Conservation (phyloP, 2,329 filamentous ascomycete species). For the Clonostachys chloroleuca region DNA sequence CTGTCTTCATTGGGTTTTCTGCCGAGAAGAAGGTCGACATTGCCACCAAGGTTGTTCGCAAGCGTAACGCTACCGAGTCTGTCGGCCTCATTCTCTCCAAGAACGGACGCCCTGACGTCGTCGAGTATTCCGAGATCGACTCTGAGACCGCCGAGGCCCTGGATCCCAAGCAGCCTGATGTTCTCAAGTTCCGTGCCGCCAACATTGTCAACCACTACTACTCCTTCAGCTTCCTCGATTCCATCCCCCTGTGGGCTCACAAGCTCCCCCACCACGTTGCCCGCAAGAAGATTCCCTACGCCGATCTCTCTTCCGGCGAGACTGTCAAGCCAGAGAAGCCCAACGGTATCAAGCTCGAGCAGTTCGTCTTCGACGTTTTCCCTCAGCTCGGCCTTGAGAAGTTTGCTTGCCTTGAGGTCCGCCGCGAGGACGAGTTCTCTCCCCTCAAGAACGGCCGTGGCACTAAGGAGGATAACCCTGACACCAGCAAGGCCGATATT, state of each 20-base stretch:
- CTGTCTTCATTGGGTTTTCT: conserved; percentile 90
- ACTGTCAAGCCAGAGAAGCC: conserved; percentile 87
- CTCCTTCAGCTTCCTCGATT: conserved; percentile 87
- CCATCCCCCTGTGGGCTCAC: conserved; percentile 80
- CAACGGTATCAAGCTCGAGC: conserved; percentile 98
- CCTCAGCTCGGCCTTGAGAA: conserved; percentile 79
- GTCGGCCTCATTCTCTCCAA: conserved; percentile 92
- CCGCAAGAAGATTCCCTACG: conserved; percentile 94
- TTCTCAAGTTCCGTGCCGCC: conserved; percentile 93
- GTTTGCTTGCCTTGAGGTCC: conserved; percentile 95
- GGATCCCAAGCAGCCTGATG: conserved; percentile 72
- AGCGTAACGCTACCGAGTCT: conserved; percentile 92
- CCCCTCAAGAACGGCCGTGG: conserved; percentile 88
- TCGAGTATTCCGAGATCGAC: conserved; percentile 98
- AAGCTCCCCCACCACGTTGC: conserved; percentile 93
- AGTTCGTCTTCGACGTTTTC: conserved; percentile 99
- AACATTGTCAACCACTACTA: conserved; percentile 99
- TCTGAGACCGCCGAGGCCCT: conserved; percentile 81
- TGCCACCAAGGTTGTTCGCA: conserved; percentile 98
- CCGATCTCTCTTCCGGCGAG: conserved; percentile 72
- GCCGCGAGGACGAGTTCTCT: conserved; percentile 96
- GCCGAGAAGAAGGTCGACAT: conserved; percentile 88
- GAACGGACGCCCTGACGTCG: conserved; percentile 94
- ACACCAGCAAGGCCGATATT: conserved; percentile 88
- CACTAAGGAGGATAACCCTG: conserved; percentile 87